Evolutionary conservation across 306 rosid genomes (phyloP), one percentile per base, ranked within the genome.

Genomic region (Trichosanthes cucumerina): DNA sequence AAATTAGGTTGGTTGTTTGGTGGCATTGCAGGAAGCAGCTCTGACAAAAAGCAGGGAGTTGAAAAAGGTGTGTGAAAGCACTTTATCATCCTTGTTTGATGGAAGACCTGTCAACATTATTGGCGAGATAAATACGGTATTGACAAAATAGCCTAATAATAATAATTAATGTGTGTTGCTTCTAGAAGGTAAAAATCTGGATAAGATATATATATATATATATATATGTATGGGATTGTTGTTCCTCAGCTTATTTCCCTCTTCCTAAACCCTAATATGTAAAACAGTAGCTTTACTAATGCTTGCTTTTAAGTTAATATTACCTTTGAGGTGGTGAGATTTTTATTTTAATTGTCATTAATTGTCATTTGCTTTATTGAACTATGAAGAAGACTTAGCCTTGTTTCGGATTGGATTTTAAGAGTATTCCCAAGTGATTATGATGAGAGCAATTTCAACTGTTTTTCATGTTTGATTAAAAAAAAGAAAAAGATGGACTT

Each of bases 91-190:
- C 81, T 87, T 90, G 96, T 93, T 93, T 81, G 94, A 93, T 77
- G 98, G 97, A 76, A 90, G 98, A 52, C 96, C 94, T 19, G 97
- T 93, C 44, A 88, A 90, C 84, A 90, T 93, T 77, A 93, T 91
- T n/a, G 98, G 98, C n/a, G 98, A 93, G 81, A 91, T 93, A 62
- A 93, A 91, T 60, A 33, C 90, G 31, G 70, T 89, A 39, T 66
- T 90, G 80, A 80, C 85, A 28, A 90, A 84, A 41, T 53, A 62
- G 43, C 21, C 14, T 9, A 9, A 9, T 28, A 28, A 28, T 28
- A 28, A 28, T 28, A 28, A 28, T 28, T 13, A 7, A 21, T 41
- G 44, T 77, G 56, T 76, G n/a, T 34, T 76, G 39, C 53, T 34
- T 34, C 71, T 63, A 33, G 1, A 64, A 18, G 9, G 2, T 34